Evolutionary conservation across 2,329 filamentous ascomycete species (phyloP), one percentile per base, ranked within the genome.

Genomic region (Ilyonectria mors-panacis): DNA sequence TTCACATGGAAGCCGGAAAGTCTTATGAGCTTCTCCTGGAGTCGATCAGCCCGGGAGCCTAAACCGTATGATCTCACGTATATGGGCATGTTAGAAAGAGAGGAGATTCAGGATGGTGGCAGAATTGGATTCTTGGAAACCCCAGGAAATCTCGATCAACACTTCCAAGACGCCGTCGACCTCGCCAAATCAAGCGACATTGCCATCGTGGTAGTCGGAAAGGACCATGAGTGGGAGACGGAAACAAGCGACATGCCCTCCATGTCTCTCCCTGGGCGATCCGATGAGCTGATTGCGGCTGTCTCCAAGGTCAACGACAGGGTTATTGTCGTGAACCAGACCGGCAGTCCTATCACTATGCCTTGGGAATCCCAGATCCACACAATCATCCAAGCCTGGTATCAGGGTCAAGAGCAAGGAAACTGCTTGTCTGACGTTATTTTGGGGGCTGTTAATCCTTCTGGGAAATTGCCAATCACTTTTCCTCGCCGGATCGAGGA

Each of bases 401-500:
- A 72, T 13, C 65, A 71, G 21, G 73, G 73, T 12, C 70, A 75
- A 23, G 65, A 70, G 45, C 59, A 61, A 28, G 73, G 72, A 3
- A 74, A 75, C 51, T 64, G 65, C 26, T 59, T 75, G 13, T 69
- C 72, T 4, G 72, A 75, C 51, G 64, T 75, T 3, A 64, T 75
- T 3, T 65, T 74, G 13, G 70, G 69, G 0, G 17, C 44, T 3
- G 37, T 47, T 7, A 73, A 67, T 44, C 72, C 72, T 3, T 62
- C 57, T 3, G 91, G 88, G 4, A 93, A 92, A 77, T 81, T 93
- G 2, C 89, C 90, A 0, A 82, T 92, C 13, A 90, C 85, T 0
- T 93, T 93, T 81, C 92, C 92, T 0, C 83, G 81, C 13, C 81
- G 83, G 13, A 76, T 89, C 2, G 85, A 91, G 74, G 89, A 93